phyloP scores from a whole-genome alignment of 169 alveolate species.

The Perkinsus marinus region DNA sequence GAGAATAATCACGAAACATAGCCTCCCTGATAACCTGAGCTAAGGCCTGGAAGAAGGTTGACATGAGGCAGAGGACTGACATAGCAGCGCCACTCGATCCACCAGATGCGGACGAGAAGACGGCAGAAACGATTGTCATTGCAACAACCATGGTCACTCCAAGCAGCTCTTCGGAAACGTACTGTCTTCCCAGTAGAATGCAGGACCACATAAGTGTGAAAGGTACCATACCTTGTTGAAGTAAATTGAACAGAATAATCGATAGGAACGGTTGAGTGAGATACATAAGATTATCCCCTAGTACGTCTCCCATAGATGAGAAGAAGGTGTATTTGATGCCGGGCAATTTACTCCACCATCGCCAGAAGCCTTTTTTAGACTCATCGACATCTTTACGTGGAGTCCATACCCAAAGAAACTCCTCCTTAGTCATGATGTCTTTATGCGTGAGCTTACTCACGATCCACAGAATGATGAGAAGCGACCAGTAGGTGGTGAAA shows the following conservation, averaged over 20 bases:
- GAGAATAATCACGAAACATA: not conserved
- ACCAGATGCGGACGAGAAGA: not conserved
- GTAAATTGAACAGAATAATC: not conserved
- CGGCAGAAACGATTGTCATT: not conserved
- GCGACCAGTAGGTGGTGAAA: not conserved
- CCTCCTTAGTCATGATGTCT: not conserved
- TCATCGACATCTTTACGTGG: not conserved
- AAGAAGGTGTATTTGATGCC: not conserved
- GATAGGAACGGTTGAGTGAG: not conserved
- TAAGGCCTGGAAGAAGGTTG: not conserved
- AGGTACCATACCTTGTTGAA: not conserved
- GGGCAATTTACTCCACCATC: not conserved
- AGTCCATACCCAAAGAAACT: not conserved
- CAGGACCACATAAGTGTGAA: not conserved
- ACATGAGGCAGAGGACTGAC: not conserved
- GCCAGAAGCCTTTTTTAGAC: not conserved
- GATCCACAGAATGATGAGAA: no score
- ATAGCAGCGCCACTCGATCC: not conserved
- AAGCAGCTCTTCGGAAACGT: not conserved
- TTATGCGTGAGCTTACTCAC: no score
- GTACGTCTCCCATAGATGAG: not conserved
- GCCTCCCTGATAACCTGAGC: not conserved
- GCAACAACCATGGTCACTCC: not conserved
- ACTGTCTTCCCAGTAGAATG: not conserved
- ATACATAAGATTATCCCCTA: not conserved